phyloP scores from a whole-genome alignment of 305 asterid species.

The Coffea humblotiana region DNA sequence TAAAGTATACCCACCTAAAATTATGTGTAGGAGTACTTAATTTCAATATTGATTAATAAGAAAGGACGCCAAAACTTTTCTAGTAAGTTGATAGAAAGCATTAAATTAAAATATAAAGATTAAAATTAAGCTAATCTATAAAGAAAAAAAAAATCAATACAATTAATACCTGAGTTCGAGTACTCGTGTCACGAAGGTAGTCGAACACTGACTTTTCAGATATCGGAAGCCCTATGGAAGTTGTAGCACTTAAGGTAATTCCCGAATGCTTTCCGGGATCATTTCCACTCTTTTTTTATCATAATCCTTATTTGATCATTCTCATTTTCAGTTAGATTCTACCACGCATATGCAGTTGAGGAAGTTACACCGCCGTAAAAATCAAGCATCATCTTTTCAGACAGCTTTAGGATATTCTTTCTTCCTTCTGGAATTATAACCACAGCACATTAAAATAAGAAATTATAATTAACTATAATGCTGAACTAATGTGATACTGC shows the following conservation, averaged over 20 bases:
- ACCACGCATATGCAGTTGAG: slow-evolving; percentile 15
- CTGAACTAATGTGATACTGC: neutral
- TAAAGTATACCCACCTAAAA: neutral
- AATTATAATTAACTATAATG: neutral
- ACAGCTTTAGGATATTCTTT: slow-evolving; percentile 19
- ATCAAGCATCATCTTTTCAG: slow-evolving; percentile 29
- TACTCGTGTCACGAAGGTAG: neutral
- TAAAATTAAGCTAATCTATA: neutral
- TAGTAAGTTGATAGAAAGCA: too few species aligned
- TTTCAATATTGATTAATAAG: too few species aligned
- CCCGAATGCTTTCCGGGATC: neutral
- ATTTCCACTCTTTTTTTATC: neutral
- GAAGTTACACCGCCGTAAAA: slow-evolving; percentile 27
- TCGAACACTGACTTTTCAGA: neutral
- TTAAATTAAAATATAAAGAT: too few species aligned
- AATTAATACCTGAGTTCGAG: slow-evolving; percentile 5
- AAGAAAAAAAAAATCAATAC: too few species aligned
- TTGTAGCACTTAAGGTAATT: neutral
- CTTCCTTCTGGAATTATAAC: slow-evolving; percentile 7
- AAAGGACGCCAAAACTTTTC: neutral
- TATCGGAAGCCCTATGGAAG: slow-evolving; percentile 8
- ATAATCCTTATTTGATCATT: neutral
- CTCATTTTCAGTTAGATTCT: neutral
- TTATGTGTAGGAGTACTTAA: neutral
- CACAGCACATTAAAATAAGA: neutral